Base-by-base conservation (phyloP, 257 asterid species). In the Anisodus acutangulus region DNA sequence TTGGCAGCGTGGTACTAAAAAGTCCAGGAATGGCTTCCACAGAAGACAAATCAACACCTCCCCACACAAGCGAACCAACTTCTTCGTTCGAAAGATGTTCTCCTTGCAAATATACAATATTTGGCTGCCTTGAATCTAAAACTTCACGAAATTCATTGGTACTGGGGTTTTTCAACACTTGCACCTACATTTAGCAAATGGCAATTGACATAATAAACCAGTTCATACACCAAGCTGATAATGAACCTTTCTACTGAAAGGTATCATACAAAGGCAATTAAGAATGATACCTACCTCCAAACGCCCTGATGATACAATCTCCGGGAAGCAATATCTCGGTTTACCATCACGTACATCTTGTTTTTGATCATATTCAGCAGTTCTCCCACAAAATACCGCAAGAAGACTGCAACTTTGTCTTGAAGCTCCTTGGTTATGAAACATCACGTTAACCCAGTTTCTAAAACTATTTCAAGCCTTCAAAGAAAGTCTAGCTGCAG, bases 391-490 rank as follows among this genome's bases (percentile, higher is more conserved):
- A 80, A 90, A 83, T 54, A 95, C 94, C 3, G 92, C 95, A 53
- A 97, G 98, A 82, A 97, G 92, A 91, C 87, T 91, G 91, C 98
- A 95, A 84, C 89, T 89, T 84, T 91, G 92, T 72, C 91, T 97
- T 89, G 91, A 86, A 86, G 95, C 86, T 86, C 98, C 99, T 89
- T 92, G 98, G 81, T 91, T 83, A 83, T 93, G 95, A 88, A 91
- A 95, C 99, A 97, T 97, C 84, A 60, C 68, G 41, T 9, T 51
- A 47, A 41, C 80, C 57, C 45, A 57, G 81, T 82, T 83, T 82
- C 47, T 22, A 63, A 22, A 64, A 69, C 83, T 9, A 55, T 7
- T 47, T 16, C 79, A 62, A 19, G n/a, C 13, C 47, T 57, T 8
- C 63, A 76, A 76, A 76, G 45, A 51, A 54, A 22, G 6, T 76